Evolutionary conservation across 768 basidiomycete genomes (phyloP).

Genomic region (Termitomyces sp.): DNA sequence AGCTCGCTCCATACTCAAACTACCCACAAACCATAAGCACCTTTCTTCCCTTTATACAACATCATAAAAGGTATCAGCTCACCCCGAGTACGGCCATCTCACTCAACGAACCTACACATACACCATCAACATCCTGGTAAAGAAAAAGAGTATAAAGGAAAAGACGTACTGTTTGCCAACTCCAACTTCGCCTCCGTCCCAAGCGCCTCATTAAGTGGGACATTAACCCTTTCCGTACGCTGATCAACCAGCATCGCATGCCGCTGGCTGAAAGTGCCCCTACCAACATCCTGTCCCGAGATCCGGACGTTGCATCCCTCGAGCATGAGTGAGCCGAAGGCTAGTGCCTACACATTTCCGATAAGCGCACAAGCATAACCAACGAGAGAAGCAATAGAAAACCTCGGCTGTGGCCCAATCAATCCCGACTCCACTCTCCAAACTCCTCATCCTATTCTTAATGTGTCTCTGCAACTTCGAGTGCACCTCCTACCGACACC

Average conservation of each 20-base stretch:
- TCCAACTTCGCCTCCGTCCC: constrained; percentile 65
- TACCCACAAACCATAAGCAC: constrained; percentile 19
- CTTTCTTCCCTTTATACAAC: not conserved
- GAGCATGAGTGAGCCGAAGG: constrained; percentile 80
- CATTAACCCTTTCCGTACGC: constrained; percentile 68
- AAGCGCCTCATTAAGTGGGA: constrained; percentile 79
- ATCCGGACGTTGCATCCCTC: constrained; percentile 83
- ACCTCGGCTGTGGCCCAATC: constrained; percentile 93
- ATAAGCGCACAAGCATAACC: too few relatives aligned
- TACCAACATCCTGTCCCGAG: constrained; percentile 89
- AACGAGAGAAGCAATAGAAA: not conserved
- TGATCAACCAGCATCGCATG: constrained; percentile 95
- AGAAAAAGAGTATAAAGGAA: not conserved
- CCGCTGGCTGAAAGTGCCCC: constrained; percentile 85
- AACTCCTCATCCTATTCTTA: constrained; percentile 63
- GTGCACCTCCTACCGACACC: constrained; percentile 64
- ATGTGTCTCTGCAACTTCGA: constrained; percentile 74
- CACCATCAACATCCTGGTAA: not conserved
- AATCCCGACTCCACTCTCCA: constrained; percentile 65
- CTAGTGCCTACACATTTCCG: constrained; percentile 55
- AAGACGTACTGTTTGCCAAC: constrained; percentile 75
- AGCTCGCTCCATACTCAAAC: constrained; percentile 90
- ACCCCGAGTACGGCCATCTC: constrained; percentile 88
- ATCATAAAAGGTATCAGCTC: constrained; percentile 19
- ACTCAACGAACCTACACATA: constrained; percentile 66